phyloP scores from a whole-genome alignment of 2,329 filamentous ascomycete species.

The Fusarium phyllophilum region DNA sequence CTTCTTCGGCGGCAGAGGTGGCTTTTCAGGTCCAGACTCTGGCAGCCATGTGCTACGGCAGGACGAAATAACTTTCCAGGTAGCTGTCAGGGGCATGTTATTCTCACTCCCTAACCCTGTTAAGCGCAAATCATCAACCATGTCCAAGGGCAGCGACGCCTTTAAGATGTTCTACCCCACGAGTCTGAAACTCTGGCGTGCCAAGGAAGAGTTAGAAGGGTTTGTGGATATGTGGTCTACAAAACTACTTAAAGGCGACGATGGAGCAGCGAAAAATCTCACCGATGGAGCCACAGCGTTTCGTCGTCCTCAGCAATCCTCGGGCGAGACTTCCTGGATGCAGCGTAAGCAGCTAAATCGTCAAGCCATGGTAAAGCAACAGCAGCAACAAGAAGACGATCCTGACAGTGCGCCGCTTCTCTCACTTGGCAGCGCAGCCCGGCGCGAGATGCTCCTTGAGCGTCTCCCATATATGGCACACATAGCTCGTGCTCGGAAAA shows the following conservation, averaged over 20 bases:
- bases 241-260: slow-evolving; percentile 67
- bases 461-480: slow-evolving; percentile 85
- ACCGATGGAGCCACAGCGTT: slow-evolving; percentile 62
- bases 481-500: slow-evolving; percentile 63
- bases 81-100: slow-evolving; percentile 85
- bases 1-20: slow-evolving; percentile 71
- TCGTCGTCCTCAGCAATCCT: slow-evolving; percentile 52
- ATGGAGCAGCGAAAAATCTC: slow-evolving; percentile 51
- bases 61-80: slow-evolving; percentile 93
- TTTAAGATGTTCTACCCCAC: slow-evolving; percentile 94
- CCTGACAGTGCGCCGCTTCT: slow-evolving; percentile 55
- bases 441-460: slow-evolving; percentile 81
- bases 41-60: slow-evolving; percentile 83
- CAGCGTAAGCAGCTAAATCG: slow-evolving; percentile 47
- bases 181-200: slow-evolving; percentile 83
- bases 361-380: slow-evolving; percentile 20
- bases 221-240: slow-evolving; percentile 76
- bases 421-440: slow-evolving; percentile 72
- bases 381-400: slow-evolving; percentile 32
- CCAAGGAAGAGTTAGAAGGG: slow-evolving; percentile 82
- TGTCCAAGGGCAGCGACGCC: slow-evolving; percentile 65
- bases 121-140: slow-evolving; percentile 67
- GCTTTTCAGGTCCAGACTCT: slow-evolving; percentile 63
- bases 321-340: slow-evolving; percentile 49
- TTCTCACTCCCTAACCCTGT: slow-evolving; percentile 89